Conservation (phyloP, 2,329 filamentous ascomycete genomes). For the Eutypella sp. region DNA sequence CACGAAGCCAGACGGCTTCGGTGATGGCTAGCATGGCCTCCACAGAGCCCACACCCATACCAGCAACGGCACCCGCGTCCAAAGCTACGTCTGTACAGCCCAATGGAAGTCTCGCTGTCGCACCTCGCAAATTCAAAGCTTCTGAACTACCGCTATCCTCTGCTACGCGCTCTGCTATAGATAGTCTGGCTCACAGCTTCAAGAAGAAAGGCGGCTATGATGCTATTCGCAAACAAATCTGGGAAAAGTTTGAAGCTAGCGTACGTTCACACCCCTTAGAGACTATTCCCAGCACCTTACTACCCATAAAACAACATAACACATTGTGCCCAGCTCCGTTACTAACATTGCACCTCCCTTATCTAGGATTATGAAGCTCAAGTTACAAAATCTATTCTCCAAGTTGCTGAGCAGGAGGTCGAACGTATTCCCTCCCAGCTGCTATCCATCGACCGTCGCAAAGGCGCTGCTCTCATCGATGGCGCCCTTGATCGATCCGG, state of each 20-base stretch:
- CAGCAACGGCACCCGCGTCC: conserved; percentile 11
- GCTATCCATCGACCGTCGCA: conserved; percentile 66
- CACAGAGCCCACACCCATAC: conserved; percentile 21
- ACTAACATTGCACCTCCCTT: neutral
- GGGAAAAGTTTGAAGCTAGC: conserved; percentile 67
- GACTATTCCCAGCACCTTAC: too few relatives aligned
- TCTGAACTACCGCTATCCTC: conserved; percentile 71
- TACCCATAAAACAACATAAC: too few relatives aligned
- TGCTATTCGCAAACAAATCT: conserved; percentile 68
- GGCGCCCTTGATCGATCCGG: conserved; percentile 72
- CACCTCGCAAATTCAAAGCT: conserved; percentile 57
- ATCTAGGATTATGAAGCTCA: conserved; percentile 63
- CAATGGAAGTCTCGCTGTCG: conserved; percentile 1
- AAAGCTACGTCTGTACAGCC: conserved; percentile 6
- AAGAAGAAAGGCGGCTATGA: conserved; percentile 87
- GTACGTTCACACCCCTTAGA: conserved; percentile 38
- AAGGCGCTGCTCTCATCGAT: conserved; percentile 71
- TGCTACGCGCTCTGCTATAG: conserved; percentile 68
- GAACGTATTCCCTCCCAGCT: conserved; percentile 68
- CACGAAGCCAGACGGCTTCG: conserved; percentile 18
- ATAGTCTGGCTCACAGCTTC: conserved; percentile 71
- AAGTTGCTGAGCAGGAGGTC: conserved; percentile 68
- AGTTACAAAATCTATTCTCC: conserved; percentile 61
- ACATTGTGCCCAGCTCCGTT: too few relatives aligned
- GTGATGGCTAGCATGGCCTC: conserved; percentile 20